phyloP scores from a whole-genome alignment of 129 eudicot species.

The Ambrosia artemisiifolia region DNA sequence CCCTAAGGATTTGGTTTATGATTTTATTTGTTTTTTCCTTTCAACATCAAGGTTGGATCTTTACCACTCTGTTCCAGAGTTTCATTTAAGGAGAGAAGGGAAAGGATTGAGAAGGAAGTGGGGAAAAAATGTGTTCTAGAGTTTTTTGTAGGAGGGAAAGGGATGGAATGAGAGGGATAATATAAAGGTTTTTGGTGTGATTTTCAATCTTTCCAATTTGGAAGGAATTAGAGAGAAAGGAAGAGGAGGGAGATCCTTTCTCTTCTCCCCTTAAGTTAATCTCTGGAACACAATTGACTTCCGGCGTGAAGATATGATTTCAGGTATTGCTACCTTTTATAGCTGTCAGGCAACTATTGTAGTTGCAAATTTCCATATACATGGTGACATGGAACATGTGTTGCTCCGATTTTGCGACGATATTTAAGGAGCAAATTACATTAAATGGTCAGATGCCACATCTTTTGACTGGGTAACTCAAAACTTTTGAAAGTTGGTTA shows the following conservation, averaged over 20 bases:
- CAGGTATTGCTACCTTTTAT: slow-evolving; percentile 43
- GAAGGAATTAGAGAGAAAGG: no score
- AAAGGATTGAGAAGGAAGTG: no score
- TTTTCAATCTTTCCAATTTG: no score
- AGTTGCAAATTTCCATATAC: neutral
- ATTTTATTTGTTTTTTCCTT: slow-evolving; percentile 78
- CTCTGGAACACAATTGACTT: slow-evolving; percentile 83
- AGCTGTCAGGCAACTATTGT: neutral
- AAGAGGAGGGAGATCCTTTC: no score
- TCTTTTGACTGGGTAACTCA: neutral
- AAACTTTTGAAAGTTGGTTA: no score
- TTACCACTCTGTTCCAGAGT: no score
- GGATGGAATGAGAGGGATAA: no score
- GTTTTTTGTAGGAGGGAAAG: no score
- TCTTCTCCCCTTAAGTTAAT: no score
- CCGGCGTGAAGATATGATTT: slow-evolving; percentile 96
- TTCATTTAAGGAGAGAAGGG: no score
- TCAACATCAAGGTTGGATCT: slow-evolving; percentile 80
- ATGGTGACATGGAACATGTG: neutral
- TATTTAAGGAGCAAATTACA: neutral
- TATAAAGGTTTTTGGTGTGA: no score
- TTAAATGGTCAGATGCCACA: neutral
- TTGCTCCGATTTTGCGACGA: neutral
- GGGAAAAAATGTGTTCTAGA: no score
- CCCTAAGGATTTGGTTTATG: slow-evolving; percentile 86